A percentile compares a stretch with the other conserved stretches of the same genome.
phyloP scores from a whole-genome alignment of 2,329 filamentous ascomycete genomes.

The Fusarium sp. region DNA sequence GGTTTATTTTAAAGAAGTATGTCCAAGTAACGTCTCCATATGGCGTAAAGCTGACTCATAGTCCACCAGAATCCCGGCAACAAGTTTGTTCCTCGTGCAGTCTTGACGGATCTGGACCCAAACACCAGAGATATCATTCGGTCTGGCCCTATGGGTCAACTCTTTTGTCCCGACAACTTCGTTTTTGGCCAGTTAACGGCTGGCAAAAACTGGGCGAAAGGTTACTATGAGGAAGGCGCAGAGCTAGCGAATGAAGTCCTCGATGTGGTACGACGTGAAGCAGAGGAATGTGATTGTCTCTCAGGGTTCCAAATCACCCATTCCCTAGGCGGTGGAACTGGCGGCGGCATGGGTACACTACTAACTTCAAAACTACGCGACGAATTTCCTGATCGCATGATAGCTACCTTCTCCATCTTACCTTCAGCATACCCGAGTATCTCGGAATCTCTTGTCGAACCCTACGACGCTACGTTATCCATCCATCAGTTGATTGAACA shows the following conservation, averaged over 20 bases:
- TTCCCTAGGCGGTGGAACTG: slow-evolving; percentile 99
- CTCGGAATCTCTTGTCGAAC: no score
- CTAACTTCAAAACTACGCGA: slow-evolving; percentile 99
- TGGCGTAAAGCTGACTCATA: no score
- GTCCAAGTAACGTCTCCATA: slow-evolving; percentile 30
- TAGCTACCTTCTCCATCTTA: slow-evolving; percentile 99
- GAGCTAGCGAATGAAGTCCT: slow-evolving; percentile 98
- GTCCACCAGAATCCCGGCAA: no score
- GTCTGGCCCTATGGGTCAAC: slow-evolving; percentile 95
- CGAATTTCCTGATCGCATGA: slow-evolving; percentile 98
- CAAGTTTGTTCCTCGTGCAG: slow-evolving; percentile 71
- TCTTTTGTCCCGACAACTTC: slow-evolving; percentile 99
- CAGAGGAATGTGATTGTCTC: slow-evolving; percentile 98
- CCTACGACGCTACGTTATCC: no score
- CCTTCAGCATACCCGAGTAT: slow-evolving; percentile 51
- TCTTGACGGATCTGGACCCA: slow-evolving; percentile 98
- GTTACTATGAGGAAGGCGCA: slow-evolving; percentile 99
- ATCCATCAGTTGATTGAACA: no score
- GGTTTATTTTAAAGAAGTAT: slow-evolving; percentile 92
- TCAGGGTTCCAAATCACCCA: slow-evolving; percentile 99
- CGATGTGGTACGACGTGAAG: slow-evolving; percentile 97
- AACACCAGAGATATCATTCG: slow-evolving; percentile 99
- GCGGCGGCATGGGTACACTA: slow-evolving; percentile 99
- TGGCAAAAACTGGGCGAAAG: slow-evolving; percentile 71
- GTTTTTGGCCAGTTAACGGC: slow-evolving; percentile 97